A percentile compares a stretch with the other conserved stretches of the same genome.
phyloP scores from a whole-genome alignment of 1,284 basidiomycete genomes.

The Rhodotorula sp. region DNA sequence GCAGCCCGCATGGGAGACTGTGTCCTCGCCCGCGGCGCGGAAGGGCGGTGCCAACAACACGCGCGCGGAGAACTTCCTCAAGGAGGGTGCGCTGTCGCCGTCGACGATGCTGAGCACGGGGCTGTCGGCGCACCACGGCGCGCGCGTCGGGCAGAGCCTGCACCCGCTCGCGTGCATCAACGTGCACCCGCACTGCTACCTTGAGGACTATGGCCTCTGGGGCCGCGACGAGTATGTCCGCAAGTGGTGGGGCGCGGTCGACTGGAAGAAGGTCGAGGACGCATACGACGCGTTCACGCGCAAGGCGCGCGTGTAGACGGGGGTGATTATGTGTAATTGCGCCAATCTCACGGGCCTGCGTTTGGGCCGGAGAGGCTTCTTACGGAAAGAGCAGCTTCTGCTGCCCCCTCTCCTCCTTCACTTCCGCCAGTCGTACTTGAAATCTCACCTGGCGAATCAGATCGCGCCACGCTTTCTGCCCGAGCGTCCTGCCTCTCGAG shows the following conservation, averaged over 20 bases:
- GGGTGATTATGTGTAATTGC: background rate
- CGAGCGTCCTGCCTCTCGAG: too few relatives aligned
- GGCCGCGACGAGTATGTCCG: constrained; percentile 87
- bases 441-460: too few relatives aligned
- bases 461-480: too few relatives aligned
- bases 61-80: background rate
- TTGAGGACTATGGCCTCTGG: constrained; percentile 88
- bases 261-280: constrained; percentile 72
- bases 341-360: background rate
- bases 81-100: constrained; percentile 1
- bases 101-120: constrained; percentile 2
- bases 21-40: background rate
- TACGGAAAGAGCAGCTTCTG: background rate
- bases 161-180: constrained; percentile 81
- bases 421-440: too few relatives aligned
- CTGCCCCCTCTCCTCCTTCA: too few relatives aligned
- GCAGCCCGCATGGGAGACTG: constrained; percentile 15
- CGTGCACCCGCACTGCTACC: constrained; percentile 88
- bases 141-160: constrained; percentile 50
- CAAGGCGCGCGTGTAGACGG: background rate
- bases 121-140: constrained; percentile 6
- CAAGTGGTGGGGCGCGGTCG: constrained; percentile 83
- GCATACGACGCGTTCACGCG: constrained; percentile 56
- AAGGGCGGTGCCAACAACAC: background rate
- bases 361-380: too few relatives aligned